Conservation (phyloP, 2,329 filamentous ascomycete species). For the Aspergillus brasiliensis region DNA sequence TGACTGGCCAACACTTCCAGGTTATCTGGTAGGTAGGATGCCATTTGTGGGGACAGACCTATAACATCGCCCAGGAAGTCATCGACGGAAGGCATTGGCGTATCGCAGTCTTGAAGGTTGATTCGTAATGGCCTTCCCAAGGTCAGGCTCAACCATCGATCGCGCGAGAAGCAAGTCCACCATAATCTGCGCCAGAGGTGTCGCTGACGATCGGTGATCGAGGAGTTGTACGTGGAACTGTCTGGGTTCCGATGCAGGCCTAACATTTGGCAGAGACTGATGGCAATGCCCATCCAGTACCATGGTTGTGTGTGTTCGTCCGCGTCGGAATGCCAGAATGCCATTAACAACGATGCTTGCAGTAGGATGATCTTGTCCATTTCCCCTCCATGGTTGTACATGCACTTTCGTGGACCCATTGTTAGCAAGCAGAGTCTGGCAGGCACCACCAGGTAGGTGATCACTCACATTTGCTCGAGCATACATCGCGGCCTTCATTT, state of each 20-base stretch:
- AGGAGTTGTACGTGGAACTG: slow-evolving; percentile 16
- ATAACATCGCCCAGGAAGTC: slow-evolving; percentile 30
- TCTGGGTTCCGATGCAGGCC: slow-evolving; percentile 44
- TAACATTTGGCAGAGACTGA: slow-evolving; percentile 46
- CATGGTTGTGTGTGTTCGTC: slow-evolving; percentile 48
- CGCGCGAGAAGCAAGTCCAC: slow-evolving; percentile 46
- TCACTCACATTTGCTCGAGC: slow-evolving; percentile 39
- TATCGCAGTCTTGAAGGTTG: slow-evolving; percentile 41
- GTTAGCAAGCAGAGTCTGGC: not conserved
- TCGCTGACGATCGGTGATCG: slow-evolving; percentile 25
- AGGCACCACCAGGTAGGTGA: slow-evolving; percentile 18
- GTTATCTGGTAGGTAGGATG: not conserved
- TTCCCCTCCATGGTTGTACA: slow-evolving; percentile 39
- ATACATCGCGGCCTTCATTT: slow-evolving; percentile 41
- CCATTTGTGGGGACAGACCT: slow-evolving; percentile 1
- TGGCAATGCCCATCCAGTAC: slow-evolving; percentile 52
- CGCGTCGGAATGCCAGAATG: slow-evolving; percentile 46
- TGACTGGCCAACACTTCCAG: slow-evolving; percentile 18
- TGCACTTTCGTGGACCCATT: slow-evolving; percentile 12
- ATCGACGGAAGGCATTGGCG: slow-evolving; percentile 29
- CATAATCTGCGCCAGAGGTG: slow-evolving; percentile 44
- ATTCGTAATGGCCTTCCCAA: slow-evolving; percentile 46
- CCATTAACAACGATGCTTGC: slow-evolving; percentile 47
- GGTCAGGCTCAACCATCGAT: slow-evolving; percentile 45
- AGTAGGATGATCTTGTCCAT: slow-evolving; percentile 46